Percentiles rank a stretch among this genome's conserved stretches.
Evolutionary conservation across 164 flowering plant genomes (phyloP).

Genomic region (Magnolia changhungtana): DNA sequence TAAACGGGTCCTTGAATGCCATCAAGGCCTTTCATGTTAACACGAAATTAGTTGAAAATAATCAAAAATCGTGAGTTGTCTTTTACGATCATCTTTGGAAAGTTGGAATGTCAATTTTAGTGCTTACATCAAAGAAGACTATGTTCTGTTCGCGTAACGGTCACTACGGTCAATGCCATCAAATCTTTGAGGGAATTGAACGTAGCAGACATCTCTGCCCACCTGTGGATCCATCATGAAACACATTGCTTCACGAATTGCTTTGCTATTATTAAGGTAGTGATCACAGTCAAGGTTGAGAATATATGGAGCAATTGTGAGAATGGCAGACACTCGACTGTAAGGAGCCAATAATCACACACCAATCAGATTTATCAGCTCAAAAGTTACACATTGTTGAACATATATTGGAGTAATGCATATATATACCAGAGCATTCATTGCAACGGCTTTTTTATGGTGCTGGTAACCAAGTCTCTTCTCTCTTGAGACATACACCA

Average conservation of each 20-base stretch:
- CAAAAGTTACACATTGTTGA: background rate
- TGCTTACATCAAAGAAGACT: constrained; percentile 95
- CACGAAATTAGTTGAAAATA: constrained; percentile 37
- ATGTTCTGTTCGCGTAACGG: constrained; percentile 92
- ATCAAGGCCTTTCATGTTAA: constrained; percentile 97
- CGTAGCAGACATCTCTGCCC: constrained; percentile 74
- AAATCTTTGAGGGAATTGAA: constrained; percentile 97
- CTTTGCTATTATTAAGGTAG: constrained; percentile 95
- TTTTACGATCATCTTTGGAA: background rate
- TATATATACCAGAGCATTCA: constrained; percentile 81
- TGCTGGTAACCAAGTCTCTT: constrained; percentile 97
- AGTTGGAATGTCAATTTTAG: background rate
- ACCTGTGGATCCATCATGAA: constrained; percentile 96
- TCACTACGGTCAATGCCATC: constrained; percentile 98
- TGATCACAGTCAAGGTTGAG: constrained; percentile 99
- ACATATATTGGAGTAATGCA: constrained; percentile 1
- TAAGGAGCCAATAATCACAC: constrained; percentile 14
- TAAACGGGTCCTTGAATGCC: constrained; percentile 98
- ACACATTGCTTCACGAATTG: constrained; percentile 97
- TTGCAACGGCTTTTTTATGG: constrained; percentile 97
- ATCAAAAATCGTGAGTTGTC: background rate
- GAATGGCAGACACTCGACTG: constrained; percentile 97
- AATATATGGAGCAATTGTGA: constrained; percentile 94
- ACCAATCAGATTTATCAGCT: background rate
- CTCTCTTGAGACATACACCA: constrained; percentile 97